A percentile compares a stretch with the other conserved stretches of the same genome.
phyloP scores from a whole-genome alignment of 2,329 filamentous ascomycete species.

The Neopestalotiopsis rosae region DNA sequence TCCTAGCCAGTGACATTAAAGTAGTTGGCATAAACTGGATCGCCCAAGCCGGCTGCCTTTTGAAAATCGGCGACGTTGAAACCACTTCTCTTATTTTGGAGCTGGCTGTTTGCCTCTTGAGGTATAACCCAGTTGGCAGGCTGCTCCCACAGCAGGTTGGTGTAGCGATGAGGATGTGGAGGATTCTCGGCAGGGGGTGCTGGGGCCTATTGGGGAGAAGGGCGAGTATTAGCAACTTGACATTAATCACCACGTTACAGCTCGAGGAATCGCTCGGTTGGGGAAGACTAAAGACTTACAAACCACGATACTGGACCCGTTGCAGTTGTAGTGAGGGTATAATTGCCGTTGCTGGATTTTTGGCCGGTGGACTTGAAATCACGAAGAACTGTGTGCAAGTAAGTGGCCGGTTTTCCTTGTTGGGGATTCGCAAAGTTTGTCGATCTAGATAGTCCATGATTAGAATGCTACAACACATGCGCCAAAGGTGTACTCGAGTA shows the following conservation, averaged over 20 bases:
- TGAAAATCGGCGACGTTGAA: constrained; percentile 39
- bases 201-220: constrained; percentile 24
- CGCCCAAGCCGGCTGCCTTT: constrained; percentile 32
- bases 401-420: constrained; percentile 30
- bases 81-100: constrained; percentile 36
- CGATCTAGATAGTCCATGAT: constrained; percentile 23
- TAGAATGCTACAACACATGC: neutral
- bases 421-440: constrained; percentile 35
- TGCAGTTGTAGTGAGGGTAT: constrained; percentile 27
- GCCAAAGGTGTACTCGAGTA: neutral
- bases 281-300: constrained; percentile 10
- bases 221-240: neutral
- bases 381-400: constrained; percentile 37
- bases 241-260: neutral
- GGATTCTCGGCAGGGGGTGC: constrained; percentile 40
- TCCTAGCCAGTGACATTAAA: constrained; percentile 30
- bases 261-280: neutral
- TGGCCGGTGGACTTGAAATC: constrained; percentile 34
- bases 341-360: constrained; percentile 26
- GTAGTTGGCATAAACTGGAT: constrained; percentile 38
- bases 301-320: constrained; percentile 34
- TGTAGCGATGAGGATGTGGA: constrained; percentile 43
- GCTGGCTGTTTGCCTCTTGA: constrained; percentile 33
- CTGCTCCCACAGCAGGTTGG: constrained; percentile 43
- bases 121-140: constrained; percentile 39